Base-by-base conservation (phyloP, 202 grass and related monocot genomes). In the Setaria viridis region DNA sequence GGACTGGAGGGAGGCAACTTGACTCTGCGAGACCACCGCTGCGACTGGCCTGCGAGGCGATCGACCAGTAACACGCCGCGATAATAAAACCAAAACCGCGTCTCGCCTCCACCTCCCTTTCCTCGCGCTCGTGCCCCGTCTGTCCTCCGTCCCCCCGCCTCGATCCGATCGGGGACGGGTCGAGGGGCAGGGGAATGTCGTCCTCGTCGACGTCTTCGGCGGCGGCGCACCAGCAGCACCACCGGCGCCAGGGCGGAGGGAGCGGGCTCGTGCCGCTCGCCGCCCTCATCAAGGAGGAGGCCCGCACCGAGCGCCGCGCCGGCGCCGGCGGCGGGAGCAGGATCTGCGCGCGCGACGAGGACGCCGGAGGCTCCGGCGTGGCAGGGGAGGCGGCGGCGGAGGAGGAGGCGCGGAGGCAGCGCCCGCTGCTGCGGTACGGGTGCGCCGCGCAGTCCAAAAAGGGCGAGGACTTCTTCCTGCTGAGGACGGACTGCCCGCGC, bases 371-470 rank as follows among this genome's bases (percentile, higher is more conserved):
- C 64, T 66, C 64, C 29, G 57, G 65, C 56, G 37, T 70, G 68
- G 63, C 78, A 59, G 80, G 46, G 68, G 72, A 77, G 70, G 82
- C 85, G 83, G 82, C 85, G 83, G 87, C 66, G 60, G 59, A 59
- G 80, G 89, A 77, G 88, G 89, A 78, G 90, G 83, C 74, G 54
- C 33, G 81, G 70, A 56, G 67, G 75, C 55, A 86, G 85, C 83
- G 80, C 55, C 92, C 95, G 60, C 82, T 94, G 64, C 80, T 98
- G 68, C 89, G 95, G 37, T 98, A 95, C 67, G 95, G 95, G 39
- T 98, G 92, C 64, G 95, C 95, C 8, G 91, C 95, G 39, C 95
- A 98, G 82, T 98, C 93, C 80, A 98, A 95, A 91, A 98, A 98
- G 82, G 95, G 95, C 64, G 95, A 98, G 84, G 95, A 98, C 79